Evolutionary conservation across 2,329 filamentous ascomycete genomes (phyloP).

Genomic region (Penicillium sp.): DNA sequence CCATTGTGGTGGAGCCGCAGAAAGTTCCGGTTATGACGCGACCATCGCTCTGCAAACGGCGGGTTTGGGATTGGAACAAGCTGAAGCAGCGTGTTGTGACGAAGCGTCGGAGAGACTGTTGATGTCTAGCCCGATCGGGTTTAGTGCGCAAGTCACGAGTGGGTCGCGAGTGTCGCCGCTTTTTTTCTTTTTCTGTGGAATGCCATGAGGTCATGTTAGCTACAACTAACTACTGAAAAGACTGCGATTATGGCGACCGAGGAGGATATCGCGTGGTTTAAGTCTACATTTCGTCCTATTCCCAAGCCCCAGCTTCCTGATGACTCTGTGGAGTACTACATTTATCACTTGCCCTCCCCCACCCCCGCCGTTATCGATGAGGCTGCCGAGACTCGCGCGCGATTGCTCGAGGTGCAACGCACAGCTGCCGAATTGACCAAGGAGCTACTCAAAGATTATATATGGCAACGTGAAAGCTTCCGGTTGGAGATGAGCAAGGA

Average conservation of each 20-base stretch:
- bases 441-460: conserved; percentile 71
- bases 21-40: conserved; percentile 22
- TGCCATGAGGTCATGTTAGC: conserved; percentile 33
- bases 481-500: conserved; percentile 58
- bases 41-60: conserved; percentile 22
- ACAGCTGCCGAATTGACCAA: conserved; percentile 60
- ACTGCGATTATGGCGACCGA: conserved; percentile 39
- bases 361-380: conserved; percentile 52
- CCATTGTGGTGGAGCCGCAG: conserved; percentile 49
- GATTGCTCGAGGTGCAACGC: conserved; percentile 68
- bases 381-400: conserved; percentile 49
- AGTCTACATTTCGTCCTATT: conserved; percentile 60
- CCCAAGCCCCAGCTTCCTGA: conserved; percentile 65
- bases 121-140: conserved; percentile 37
- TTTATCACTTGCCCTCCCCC: conserved; percentile 64
- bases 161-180: conserved; percentile 26
- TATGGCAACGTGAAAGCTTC: conserved; percentile 89
- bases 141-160: conserved; percentile 25
- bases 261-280: conserved; percentile 61
- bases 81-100: conserved; percentile 32
- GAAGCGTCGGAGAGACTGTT: conserved; percentile 32
- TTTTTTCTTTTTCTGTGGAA: conserved; percentile 19
- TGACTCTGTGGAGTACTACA: conserved; percentile 77
- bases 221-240: conserved; percentile 11
- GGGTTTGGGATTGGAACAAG: conserved; percentile 7